Conservation (phyloP, 208 protist species). For the Acanthamoeba lenticulata region DNA sequence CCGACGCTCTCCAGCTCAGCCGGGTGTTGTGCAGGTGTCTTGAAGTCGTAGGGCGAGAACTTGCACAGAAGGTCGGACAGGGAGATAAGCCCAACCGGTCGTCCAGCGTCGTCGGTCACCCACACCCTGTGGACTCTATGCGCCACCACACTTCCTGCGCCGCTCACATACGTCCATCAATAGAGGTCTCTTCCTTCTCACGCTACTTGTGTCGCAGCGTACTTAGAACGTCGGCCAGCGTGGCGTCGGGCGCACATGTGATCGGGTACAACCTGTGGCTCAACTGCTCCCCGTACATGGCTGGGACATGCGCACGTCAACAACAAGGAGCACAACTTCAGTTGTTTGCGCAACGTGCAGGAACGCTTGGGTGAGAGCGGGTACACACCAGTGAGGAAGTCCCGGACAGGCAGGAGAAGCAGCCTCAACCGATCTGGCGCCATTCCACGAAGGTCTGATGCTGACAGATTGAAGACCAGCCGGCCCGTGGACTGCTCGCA, state of each 20-base stretch:
- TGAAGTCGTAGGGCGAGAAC: conserved; percentile 19
- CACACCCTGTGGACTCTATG: background rate
- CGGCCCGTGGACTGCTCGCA: background rate
- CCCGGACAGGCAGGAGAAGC: background rate
- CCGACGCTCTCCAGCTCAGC: too few relatives aligned
- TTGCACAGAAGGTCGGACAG: conserved; percentile 10
- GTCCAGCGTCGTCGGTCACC: background rate
- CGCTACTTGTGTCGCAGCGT: background rate
- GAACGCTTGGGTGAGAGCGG: background rate
- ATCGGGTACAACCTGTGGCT: background rate
- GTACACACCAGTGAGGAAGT: background rate
- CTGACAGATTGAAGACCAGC: background rate
- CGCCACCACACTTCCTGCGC: background rate
- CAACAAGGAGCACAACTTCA: too few relatives aligned
- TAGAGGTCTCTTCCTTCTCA: too few relatives aligned
- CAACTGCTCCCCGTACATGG: background rate
- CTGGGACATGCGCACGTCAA: background rate
- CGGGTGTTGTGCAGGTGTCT: too few relatives aligned
- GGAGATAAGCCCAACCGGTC: background rate
- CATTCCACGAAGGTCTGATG: background rate
- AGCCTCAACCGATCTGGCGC: background rate
- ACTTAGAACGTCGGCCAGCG: background rate
- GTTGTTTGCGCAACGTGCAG: too few relatives aligned
- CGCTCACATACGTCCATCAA: too few relatives aligned
- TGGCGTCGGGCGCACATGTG: background rate